phyloP scores from a whole-genome alignment of 805 yeast species.

The Isabelozyma heimii region DNA sequence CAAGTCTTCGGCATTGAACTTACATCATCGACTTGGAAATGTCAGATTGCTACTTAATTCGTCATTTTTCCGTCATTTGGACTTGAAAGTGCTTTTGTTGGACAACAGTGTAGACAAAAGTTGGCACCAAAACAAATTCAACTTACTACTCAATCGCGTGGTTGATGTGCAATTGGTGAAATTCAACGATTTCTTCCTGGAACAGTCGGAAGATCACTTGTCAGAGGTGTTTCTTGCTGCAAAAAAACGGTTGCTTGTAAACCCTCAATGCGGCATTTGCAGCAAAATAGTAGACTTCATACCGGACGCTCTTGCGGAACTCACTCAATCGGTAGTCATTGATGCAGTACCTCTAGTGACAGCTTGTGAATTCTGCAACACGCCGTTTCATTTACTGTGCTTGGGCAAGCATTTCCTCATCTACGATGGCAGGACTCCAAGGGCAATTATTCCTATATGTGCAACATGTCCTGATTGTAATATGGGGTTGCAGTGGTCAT shows the following conservation, averaged over 20 bases:
- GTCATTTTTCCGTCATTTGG: slow-evolving; percentile 43
- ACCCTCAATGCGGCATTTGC: slow-evolving; percentile 31
- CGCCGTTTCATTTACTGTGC: slow-evolving; percentile 38
- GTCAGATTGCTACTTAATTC: slow-evolving; percentile 42
- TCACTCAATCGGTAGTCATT: slow-evolving; percentile 5
- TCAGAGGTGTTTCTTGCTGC: slow-evolving; percentile 5
- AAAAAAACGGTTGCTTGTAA: slow-evolving; percentile 11
- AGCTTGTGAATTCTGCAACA: slow-evolving; percentile 34
- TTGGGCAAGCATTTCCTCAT: slow-evolving; percentile 16
- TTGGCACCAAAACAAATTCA: slow-evolving; percentile 36
- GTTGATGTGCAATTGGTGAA: slow-evolving; percentile 9
- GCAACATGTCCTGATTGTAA: slow-evolving; percentile 16
- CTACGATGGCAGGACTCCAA: neutral
- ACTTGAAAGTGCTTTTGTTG: slow-evolving; percentile 48
- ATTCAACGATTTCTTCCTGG: slow-evolving; percentile 3
- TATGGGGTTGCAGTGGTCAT: slow-evolving; percentile 13
- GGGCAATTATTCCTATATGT: slow-evolving; percentile 9
- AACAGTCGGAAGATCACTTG: neutral
- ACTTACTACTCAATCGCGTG: slow-evolving; percentile 14
- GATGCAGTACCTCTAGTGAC: slow-evolving; percentile 27
- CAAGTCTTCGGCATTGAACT: slow-evolving; percentile 34
- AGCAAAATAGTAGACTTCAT: slow-evolving; percentile 28
- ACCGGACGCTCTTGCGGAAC: slow-evolving; percentile 11
- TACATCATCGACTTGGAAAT: slow-evolving; percentile 49
- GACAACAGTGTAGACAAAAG: slow-evolving; percentile 19